Percentiles rank a stretch among this genome's conserved stretches.
Evolutionary conservation across 2,329 filamentous ascomycete species (phyloP).

Genomic region (Botrytis deweyae): DNA sequence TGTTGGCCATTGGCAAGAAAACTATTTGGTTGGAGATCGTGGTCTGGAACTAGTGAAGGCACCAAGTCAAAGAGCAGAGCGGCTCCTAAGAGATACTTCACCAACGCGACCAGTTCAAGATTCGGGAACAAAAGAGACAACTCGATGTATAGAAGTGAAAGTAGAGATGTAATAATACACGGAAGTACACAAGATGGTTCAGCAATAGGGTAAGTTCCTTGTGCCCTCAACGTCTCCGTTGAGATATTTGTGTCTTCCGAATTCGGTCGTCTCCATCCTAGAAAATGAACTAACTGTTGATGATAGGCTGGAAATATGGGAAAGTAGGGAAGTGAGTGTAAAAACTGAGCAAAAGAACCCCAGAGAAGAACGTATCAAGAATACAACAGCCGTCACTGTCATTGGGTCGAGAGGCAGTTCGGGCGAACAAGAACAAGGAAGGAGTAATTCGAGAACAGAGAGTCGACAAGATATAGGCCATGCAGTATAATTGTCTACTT

Average conservation of each 20-base stretch:
- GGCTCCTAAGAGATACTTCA: not conserved
- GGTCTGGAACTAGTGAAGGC: not conserved
- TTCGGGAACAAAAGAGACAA: conserved; percentile 2
- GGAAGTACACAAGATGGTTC: not conserved
- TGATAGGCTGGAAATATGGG: conserved; percentile 17
- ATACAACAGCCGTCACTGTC: not conserved
- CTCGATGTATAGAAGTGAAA: not conserved
- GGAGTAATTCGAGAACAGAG: not conserved
- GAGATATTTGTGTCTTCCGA: not conserved
- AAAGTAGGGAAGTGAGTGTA: conserved; percentile 17
- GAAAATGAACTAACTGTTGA: conserved; percentile 2
- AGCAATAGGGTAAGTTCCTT: conserved; percentile 2
- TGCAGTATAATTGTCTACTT: not conserved
- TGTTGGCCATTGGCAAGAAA: conserved; percentile 45
- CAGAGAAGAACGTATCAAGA: not conserved
- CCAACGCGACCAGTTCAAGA: not conserved
- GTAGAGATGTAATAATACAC: conserved; percentile 4
- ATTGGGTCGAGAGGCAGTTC: not conserved
- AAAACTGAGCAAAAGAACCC: not conserved
- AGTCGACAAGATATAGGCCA: not conserved
- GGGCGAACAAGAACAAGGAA: not conserved
- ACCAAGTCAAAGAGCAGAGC: not conserved
- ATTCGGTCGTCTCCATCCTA: not conserved
- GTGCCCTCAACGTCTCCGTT: not conserved
- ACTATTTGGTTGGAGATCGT: conserved; percentile 14